Conservation (phyloP, 2,329 filamentous ascomycete genomes). For the Scedosporium apiospermum region DNA sequence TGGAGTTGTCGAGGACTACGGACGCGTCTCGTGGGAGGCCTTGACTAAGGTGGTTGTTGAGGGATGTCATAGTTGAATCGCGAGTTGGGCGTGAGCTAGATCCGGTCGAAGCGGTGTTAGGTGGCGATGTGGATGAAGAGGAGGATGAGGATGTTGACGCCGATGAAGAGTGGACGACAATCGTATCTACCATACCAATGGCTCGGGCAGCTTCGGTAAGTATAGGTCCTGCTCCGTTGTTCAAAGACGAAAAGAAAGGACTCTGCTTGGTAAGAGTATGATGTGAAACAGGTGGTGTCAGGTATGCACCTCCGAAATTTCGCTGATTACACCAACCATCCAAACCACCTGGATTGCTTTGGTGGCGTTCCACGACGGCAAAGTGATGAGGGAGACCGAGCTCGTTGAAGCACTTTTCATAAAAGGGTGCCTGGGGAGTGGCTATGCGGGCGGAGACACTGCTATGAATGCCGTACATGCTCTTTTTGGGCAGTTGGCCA, state of each 20-base stretch:
- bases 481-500: constrained; percentile 69
- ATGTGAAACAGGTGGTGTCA: constrained; percentile 61
- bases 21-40: constrained; percentile 38
- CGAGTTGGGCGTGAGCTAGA: constrained; percentile 31
- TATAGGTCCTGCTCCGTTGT: constrained; percentile 41
- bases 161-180: constrained; percentile 46
- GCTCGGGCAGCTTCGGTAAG: constrained; percentile 68
- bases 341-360: constrained; percentile 54
- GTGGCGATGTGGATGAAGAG: constrained; percentile 20
- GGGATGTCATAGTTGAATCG: constrained; percentile 5
- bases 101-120: constrained; percentile 35
- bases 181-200: constrained; percentile 76
- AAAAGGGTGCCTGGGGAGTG: constrained; percentile 72
- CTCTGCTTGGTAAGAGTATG: constrained; percentile 49
- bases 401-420: constrained; percentile 75
- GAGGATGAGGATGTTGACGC: constrained; percentile 25
- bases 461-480: constrained; percentile 66
- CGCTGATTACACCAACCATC: constrained; percentile 64
- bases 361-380: constrained; percentile 61
- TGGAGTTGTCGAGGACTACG: constrained; percentile 71
- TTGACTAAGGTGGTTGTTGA: neutral
- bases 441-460: constrained; percentile 52
- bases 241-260: constrained; percentile 39
- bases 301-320: constrained; percentile 72
- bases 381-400: constrained; percentile 81